phyloP scores from a whole-genome alignment of 768 basidiomycete genomes.

The Cystofilobasidium bisporidii region DNA sequence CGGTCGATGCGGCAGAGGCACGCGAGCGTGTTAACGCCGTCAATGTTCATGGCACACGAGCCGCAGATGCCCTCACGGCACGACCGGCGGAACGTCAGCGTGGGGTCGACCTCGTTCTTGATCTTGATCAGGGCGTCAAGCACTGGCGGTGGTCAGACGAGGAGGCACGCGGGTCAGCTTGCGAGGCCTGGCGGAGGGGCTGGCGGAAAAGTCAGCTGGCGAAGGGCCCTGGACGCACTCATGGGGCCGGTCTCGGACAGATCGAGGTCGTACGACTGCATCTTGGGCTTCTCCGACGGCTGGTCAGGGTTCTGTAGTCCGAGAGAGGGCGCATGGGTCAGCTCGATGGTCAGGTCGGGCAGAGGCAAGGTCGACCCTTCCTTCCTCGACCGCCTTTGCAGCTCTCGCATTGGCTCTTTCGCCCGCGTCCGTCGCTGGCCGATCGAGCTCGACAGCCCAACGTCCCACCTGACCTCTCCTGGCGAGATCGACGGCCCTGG shows the following conservation, averaged over 20 bases:
- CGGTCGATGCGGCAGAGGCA: slow-evolving; percentile 93
- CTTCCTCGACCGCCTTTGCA: too few species aligned
- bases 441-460: neutral
- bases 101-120: slow-evolving; percentile 96
- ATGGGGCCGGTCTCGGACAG: slow-evolving; percentile 92
- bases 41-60: slow-evolving; percentile 98
- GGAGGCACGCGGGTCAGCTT: neutral
- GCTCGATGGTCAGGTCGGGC: neutral
- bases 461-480: too few species aligned
- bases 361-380: too few species aligned
- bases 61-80: slow-evolving; percentile 74
- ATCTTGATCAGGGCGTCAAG: slow-evolving; percentile 81
- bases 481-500: neutral
- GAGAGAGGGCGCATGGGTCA: neutral
- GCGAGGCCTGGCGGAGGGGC: neutral
- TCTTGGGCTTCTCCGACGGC: slow-evolving; percentile 75
- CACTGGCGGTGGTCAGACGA: slow-evolving; percentile 43
- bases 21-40: slow-evolving; percentile 89
- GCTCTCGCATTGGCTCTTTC: slow-evolving; percentile 7
- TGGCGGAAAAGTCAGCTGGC: neutral
- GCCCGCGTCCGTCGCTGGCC: neutral
- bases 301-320: slow-evolving; percentile 74
- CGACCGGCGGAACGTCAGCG: slow-evolving; percentile 73
- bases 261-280: slow-evolving; percentile 86
- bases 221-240: slow-evolving; percentile 41